These are phyloP conservation scores for Tylopilus balloui DNA, from an alignment of 768 basidiomycete species.

Conservation along the genomic window DNA sequence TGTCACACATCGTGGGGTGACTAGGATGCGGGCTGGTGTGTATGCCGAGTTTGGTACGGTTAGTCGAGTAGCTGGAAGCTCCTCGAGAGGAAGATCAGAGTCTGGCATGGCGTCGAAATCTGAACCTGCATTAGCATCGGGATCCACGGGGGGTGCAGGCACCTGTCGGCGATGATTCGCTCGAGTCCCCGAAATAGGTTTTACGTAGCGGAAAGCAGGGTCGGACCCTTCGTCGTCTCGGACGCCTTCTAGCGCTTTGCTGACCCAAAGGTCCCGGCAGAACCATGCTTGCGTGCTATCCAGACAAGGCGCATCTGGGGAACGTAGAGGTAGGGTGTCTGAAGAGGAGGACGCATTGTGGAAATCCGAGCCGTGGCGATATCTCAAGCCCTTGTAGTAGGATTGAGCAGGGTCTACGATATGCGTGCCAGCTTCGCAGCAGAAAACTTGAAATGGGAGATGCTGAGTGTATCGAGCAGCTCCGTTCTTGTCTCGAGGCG, in stretches of 20 bases:
- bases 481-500: constrained; percentile 82
- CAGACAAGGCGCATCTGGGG: constrained; percentile 81
- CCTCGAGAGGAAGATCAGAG: constrained; percentile 39
- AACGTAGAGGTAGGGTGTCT: constrained; percentile 49
- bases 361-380: constrained; percentile 77
- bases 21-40: constrained; percentile 82
- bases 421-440: constrained; percentile 97
- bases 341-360: constrained; percentile 76
- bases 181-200: constrained; percentile 21
- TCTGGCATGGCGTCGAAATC: constrained; percentile 86
- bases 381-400: constrained; percentile 86
- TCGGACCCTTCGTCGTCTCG: constrained; percentile 43
- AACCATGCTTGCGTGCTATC: constrained; percentile 99
- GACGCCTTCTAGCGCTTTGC: constrained; percentile 73
- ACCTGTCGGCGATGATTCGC: constrained; percentile 32
- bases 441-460: constrained; percentile 97
- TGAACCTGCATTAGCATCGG: constrained; percentile 79
- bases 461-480: constrained; percentile 84
- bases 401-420: constrained; percentile 94
- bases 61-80: constrained; percentile 36
- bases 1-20: constrained; percentile 95
- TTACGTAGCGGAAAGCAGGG: constrained; percentile 7
- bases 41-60: constrained; percentile 87
- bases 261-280: constrained; percentile 95
- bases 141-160: constrained; percentile 39